Conservation (phyloP, 2,329 filamentous ascomycete genomes). For the Trichophyton rubrum region DNA sequence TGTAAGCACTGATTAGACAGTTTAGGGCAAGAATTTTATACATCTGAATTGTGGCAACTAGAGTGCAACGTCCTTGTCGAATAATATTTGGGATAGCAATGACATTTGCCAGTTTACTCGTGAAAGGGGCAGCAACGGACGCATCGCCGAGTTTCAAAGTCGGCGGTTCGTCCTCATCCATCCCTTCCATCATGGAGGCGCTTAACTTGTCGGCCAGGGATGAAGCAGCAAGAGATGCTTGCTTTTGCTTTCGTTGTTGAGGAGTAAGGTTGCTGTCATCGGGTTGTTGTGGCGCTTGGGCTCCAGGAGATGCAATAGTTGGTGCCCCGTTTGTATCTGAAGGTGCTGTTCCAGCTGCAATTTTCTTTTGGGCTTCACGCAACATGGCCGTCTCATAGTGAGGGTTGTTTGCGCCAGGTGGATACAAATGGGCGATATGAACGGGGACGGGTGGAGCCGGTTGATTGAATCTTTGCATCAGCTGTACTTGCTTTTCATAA, state of each 20-base stretch:
- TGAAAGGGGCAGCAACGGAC: conserved; percentile 93
- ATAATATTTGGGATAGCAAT: conserved; percentile 97
- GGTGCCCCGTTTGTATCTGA: conserved; percentile 44
- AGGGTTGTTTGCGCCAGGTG: conserved; percentile 81
- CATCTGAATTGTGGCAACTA: conserved; percentile 98
- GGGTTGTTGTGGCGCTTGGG: conserved; percentile 46
- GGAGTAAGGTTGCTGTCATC: conserved; percentile 37
- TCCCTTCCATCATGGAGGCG: conserved; percentile 77
- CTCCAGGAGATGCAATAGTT: conserved; percentile 54
- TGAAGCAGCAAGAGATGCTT: conserved; percentile 57
- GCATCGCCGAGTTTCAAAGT: conserved; percentile 95
- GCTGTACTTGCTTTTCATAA: conserved; percentile 84
- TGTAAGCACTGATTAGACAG: conserved; percentile 96
- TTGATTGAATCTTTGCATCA: conserved; percentile 95
- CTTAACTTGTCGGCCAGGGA: conserved; percentile 78
- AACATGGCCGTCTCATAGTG: conserved; percentile 86
- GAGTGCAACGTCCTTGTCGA: conserved; percentile 88
- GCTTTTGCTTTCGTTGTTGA: conserved; percentile 40
- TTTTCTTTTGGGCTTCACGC: conserved; percentile 70
- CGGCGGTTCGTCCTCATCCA: conserved; percentile 81
- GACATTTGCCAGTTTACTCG: conserved; percentile 92
- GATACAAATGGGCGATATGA: conserved; percentile 86
- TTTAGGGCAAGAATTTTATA: conserved; percentile 99
- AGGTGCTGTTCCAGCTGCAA: conserved; percentile 43
- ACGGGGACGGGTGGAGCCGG: conserved; percentile 82